phyloP scores from a whole-genome alignment of 768 basidiomycete species.

The Coprinopsis cinerea region DNA sequence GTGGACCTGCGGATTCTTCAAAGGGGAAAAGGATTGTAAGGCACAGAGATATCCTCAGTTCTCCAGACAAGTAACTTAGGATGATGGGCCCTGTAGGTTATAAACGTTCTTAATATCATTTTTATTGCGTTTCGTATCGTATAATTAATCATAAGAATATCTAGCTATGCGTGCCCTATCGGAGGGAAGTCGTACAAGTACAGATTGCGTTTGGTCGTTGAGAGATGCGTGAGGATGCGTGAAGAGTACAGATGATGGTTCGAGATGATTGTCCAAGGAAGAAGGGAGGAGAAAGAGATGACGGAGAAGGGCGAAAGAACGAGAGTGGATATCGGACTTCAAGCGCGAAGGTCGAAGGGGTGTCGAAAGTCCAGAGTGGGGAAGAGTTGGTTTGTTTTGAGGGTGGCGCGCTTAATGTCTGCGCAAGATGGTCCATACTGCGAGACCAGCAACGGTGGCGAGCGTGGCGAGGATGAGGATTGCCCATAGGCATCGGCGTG shows the following conservation, averaged over 20 bases:
- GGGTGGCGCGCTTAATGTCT: slow-evolving; percentile 5
- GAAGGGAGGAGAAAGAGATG: not conserved
- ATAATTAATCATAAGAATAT: not conserved
- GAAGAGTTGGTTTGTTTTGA: not conserved
- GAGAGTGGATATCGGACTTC: too few species aligned
- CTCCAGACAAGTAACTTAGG: too few species aligned
- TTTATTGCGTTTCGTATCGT: not conserved
- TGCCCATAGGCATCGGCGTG: slow-evolving; percentile 49
- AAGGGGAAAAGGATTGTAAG: too few species aligned
- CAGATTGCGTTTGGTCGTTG: not conserved
- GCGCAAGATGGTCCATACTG: slow-evolving; percentile 27
- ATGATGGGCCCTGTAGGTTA: not conserved
- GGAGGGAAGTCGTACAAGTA: not conserved
- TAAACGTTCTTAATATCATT: not conserved
- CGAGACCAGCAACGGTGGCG: slow-evolving; percentile 24
- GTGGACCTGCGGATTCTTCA: too few species aligned
- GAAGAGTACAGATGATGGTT: not conserved
- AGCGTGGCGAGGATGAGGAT: slow-evolving; percentile 40
- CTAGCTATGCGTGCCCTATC: not conserved
- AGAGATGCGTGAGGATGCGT: not conserved
- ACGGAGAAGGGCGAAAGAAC: not conserved
- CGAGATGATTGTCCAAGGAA: not conserved
- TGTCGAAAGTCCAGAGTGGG: not conserved
- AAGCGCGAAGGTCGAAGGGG: not conserved
- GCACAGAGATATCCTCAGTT: too few species aligned